Base-by-base conservation (phyloP, 768 basidiomycete species). In the Tulasnella calospora region DNA sequence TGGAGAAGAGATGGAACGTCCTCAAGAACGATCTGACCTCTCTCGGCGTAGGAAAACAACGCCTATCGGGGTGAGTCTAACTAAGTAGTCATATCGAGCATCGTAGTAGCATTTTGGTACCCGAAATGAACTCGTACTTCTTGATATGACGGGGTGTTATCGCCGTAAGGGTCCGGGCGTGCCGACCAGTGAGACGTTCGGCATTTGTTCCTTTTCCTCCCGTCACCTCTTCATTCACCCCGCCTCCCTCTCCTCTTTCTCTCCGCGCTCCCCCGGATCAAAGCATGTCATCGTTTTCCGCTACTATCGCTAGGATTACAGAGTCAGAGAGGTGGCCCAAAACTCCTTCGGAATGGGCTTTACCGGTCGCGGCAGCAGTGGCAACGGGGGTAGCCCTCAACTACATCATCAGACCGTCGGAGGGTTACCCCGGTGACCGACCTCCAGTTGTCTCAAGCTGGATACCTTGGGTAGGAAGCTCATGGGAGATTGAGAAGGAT, bases 391-490 rank as follows among this genome's bases (percentile, higher is more conserved):
- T 71, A 2, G 69, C 38, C 30, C 8, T 71, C 70, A 72, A 23
- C 38, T 19, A 27, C 46, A 44, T 46, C 27, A 0, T 78, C 36
- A 67, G 33, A 6, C 61, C 61, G 61, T 67, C 61, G 23, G 61
- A 46, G 13, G 17, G 12, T 6, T 35, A 47, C 33, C 12, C 41
- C n/a, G 40, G 44, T 13, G 55, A 78, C 21, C 36, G 61, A 21
- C 77, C 77, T 46, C 77, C 77, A 21, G n/a, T 36, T 27, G 69
- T 78, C 0, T 30, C 77, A 13, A 78, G 69, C 47, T 78, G 70
- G 69, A 51, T 79, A 33, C 78, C 71, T 74, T 79, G 73, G 71
- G 30, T 74, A 33, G 78, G 73, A 15, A 61, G 38, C n/a, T 27
- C 73, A 0, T 57, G 55, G 71, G 41, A 51, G 21, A 46, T 79